Base-by-base conservation (phyloP, 768 basidiomycete species). In the Crassisporium funariophilum region DNA sequence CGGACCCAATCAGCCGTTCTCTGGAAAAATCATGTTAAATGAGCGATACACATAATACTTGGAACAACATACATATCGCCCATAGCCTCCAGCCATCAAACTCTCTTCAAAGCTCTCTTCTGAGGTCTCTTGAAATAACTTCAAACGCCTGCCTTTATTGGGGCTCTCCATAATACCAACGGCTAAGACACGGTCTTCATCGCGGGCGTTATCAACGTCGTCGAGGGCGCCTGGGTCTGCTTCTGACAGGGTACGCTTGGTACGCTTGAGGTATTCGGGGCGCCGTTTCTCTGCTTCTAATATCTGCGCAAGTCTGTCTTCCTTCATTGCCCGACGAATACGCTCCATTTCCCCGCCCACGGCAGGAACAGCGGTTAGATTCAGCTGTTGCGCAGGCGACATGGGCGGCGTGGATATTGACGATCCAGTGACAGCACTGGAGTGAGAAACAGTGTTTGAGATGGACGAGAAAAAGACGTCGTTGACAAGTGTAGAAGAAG, bases 41-140 rank as follows among this genome's bases (percentile, higher is more conserved):
- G 24, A 41, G 19, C 16, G 8, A 16, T n/a, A 27, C 13, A 22
- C 17, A 10, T 21, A 38, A 41, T 35, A 49, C 23, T 12, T 46
- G 16, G 20, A 24, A 17, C n/a, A 37, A 69, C 82, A 65, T 62
- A 84, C 88, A 63, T 89, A 90, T 51, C 77, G 77, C 1, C 83
- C 86, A 63, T 90, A 90, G 6, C 88, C 88, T 22, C 87, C 86
- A 15, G 86, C 87, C 79, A 89, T 87, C 33, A 90, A 63, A 55
- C 86, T 86, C 66, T 91, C 88, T 57, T 91, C 88, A 55, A 91
- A 90, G 57, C 87, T 90, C 65, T 88, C 86, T 36, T 88, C 86
- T 4, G 84, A 86, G 0, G 87, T 89, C 66, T 88, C 86, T 62
- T 88, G 87, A 63, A 90, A 91, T 31, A 91, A 64, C 53, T 81